Conservation (phyloP, 768 basidiomycete species). For the Psilocybe sp. region DNA sequence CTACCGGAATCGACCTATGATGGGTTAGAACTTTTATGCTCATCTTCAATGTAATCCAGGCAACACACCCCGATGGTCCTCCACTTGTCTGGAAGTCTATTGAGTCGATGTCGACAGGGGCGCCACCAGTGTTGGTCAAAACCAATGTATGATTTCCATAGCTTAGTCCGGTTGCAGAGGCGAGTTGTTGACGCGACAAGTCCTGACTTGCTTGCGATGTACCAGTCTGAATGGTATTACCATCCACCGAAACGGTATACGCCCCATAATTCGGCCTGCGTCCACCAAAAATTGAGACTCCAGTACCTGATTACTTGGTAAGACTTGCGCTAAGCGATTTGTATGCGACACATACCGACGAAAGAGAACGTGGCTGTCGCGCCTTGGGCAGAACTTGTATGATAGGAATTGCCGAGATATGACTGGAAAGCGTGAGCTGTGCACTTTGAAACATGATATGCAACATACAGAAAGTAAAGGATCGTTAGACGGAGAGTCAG, state of each 20-base stretch:
- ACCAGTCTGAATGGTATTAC: constrained; percentile 29
- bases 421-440: constrained; percentile 20
- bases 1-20: constrained; percentile 21
- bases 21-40: not conserved
- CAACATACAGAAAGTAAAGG: constrained; percentile 33
- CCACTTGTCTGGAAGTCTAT: constrained; percentile 40
- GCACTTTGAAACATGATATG: not conserved
- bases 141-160: constrained; percentile 47
- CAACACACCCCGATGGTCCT: constrained; percentile 34
- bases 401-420: constrained; percentile 44
- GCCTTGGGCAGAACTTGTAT: constrained; percentile 38
- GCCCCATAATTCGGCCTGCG: constrained; percentile 43
- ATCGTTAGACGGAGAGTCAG: constrained; percentile 39
- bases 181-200: constrained; percentile 34
- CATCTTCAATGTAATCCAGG: not conserved
- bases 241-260: constrained; percentile 45
- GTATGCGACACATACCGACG: constrained; percentile 33
- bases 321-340: not conserved
- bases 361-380: constrained; percentile 51
- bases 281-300: constrained; percentile 50
- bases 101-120: constrained; percentile 49
- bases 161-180: constrained; percentile 35
- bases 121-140: constrained; percentile 41
- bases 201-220: constrained; percentile 28
- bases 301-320: constrained; percentile 36